Conservation (phyloP, 179 eudicot species). For the Carnegiea gigantea region DNA sequence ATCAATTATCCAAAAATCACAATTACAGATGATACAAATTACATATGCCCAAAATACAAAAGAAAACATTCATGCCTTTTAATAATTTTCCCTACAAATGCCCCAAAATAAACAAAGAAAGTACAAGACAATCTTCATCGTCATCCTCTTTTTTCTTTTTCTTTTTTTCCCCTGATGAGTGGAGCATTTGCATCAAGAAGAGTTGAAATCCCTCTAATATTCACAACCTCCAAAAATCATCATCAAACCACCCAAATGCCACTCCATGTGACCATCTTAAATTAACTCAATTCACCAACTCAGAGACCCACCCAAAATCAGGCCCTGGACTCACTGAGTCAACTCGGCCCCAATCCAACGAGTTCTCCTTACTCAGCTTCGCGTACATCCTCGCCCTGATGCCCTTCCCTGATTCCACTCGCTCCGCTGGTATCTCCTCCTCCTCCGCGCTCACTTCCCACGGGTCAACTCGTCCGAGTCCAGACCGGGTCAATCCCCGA, state of each 20-base stretch:
- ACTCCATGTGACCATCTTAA: not conserved
- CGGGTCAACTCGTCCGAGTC: slow-evolving; percentile 41
- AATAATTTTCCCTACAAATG: not conserved
- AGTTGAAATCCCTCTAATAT: not conserved
- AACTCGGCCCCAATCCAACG: slow-evolving; percentile 44
- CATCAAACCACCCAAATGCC: not conserved
- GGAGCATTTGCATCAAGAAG: not conserved
- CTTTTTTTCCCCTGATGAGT: not conserved
- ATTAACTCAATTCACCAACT: slow-evolving; percentile 43
- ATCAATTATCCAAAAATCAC: not conserved
- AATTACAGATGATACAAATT: not conserved
- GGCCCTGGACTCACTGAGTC: slow-evolving; percentile 38
- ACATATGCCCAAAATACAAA: not conserved
- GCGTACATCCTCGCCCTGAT: slow-evolving; percentile 67
- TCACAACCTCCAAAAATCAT: not conserved
- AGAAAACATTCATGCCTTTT: not conserved
- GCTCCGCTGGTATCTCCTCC: slow-evolving; percentile 69
- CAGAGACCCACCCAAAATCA: slow-evolving; percentile 72
- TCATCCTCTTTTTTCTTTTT: not conserved
- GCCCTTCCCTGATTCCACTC: slow-evolving; percentile 74
- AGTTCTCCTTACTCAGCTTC: slow-evolving; percentile 67
- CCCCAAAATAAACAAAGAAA: too few species aligned
- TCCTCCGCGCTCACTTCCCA: slow-evolving; percentile 42
- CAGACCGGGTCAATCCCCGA: slow-evolving; percentile 35
- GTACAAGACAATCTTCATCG: not conserved